These are phyloP conservation scores for Dipteronia sinensis DNA, from an alignment of 345 rosid species.

Conservation along the genomic window DNA sequence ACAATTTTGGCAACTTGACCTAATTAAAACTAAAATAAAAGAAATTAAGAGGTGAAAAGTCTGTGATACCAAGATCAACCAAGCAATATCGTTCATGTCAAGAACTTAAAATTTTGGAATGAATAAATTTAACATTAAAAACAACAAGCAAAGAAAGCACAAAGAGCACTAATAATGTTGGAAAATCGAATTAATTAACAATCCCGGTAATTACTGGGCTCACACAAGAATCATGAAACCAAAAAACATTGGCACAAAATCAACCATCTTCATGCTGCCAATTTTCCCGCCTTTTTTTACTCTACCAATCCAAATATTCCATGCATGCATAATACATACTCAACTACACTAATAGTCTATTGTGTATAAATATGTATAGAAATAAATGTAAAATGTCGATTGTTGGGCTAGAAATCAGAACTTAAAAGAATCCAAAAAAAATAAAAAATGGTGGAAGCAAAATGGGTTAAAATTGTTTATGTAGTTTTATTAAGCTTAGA, in stretches of 20 bases:
- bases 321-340: not conserved
- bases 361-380: not conserved
- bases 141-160: not conserved
- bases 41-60: too few relatives aligned
- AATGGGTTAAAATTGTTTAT: not conserved
- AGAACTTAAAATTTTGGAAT: too few relatives aligned
- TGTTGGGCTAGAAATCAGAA: too few relatives aligned
- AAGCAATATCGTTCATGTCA: not conserved
- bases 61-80: too few relatives aligned
- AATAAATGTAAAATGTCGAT: too few relatives aligned
- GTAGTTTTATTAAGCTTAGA: not conserved
- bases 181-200: not conserved
- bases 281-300: not conserved
- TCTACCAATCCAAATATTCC: not conserved
- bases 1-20: too few relatives aligned
- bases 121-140: not conserved
- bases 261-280: not conserved
- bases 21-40: too few relatives aligned
- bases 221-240: slow-evolving; percentile 3
- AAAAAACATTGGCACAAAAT: not conserved
- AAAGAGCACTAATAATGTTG: not conserved
- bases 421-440: too few relatives aligned
- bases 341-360: too few relatives aligned
- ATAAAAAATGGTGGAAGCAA: not conserved
- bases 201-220: not conserved